These are phyloP conservation scores for Xylogone sp. DNA, from an alignment of 2,329 filamentous ascomycete genomes.

Conservation along the genomic window DNA sequence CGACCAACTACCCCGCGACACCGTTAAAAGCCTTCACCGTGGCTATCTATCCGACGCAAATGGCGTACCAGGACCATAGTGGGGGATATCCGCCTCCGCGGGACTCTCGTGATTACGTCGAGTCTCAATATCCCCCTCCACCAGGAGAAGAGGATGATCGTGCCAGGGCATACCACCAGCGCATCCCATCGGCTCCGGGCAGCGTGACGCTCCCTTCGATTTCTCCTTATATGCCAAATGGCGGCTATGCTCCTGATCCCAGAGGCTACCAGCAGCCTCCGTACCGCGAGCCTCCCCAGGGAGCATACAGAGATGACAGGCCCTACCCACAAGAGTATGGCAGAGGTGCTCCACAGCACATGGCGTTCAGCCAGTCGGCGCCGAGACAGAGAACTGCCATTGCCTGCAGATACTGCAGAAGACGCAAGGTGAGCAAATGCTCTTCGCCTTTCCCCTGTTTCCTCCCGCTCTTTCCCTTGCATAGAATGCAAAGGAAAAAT, in stretches of 20 bases:
- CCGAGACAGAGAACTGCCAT: slow-evolving; percentile 57
- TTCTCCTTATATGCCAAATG: slow-evolving; percentile 22
- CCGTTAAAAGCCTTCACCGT: slow-evolving; percentile 16
- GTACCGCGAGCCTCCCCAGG: slow-evolving; percentile 18
- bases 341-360: slow-evolving; percentile 21
- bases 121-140: slow-evolving; percentile 21
- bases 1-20: background rate
- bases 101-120: slow-evolving; percentile 15
- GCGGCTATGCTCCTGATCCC: slow-evolving; percentile 21
- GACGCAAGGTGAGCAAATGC: slow-evolving; percentile 48
- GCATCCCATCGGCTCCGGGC: slow-evolving; percentile 17
- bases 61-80: slow-evolving; percentile 27
- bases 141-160: slow-evolving; percentile 30
- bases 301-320: slow-evolving; percentile 21
- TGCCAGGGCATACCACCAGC: slow-evolving; percentile 25
- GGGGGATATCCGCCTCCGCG: slow-evolving; percentile 25
- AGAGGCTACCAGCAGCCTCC: slow-evolving; percentile 20
- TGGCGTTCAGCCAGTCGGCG: slow-evolving; percentile 40
- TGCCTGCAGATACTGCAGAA: slow-evolving; percentile 55
- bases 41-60: slow-evolving; percentile 25
- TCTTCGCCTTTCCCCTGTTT: background rate
- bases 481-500: too few relatives aligned
- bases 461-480: too few relatives aligned
- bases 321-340: slow-evolving; percentile 21
- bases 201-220: slow-evolving; percentile 27